Percentiles rank a stretch among this genome's conserved stretches.
Conservation (phyloP, 129 eudicot genomes). For the Arctium lappa region DNA sequence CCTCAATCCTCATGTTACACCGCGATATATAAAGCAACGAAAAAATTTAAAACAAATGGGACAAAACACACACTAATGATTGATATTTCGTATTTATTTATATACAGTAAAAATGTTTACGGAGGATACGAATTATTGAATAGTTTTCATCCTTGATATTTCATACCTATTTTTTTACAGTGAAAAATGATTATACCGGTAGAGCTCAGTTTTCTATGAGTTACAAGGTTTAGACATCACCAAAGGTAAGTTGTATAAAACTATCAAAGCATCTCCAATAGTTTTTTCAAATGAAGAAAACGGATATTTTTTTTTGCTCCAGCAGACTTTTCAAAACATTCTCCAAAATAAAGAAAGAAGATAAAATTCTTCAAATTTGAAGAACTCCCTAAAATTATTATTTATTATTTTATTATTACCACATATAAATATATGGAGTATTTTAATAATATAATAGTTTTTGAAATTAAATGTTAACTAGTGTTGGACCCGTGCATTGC, state of each 20-base stretch:
- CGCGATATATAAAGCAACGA: neutral
- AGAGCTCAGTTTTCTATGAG: neutral
- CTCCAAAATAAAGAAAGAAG: neutral
- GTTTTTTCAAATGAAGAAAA: too few species aligned
- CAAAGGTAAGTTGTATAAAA: too few species aligned
- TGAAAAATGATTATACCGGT: neutral
- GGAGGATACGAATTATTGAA: neutral
- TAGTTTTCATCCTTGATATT: neutral
- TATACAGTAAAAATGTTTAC: neutral
- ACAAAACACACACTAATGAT: slow-evolving; percentile 2
- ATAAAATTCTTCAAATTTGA: too few species aligned
- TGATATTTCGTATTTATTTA: neutral
- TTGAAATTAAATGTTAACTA: too few species aligned
- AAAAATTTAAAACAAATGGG: neutral
- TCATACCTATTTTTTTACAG: too few species aligned
- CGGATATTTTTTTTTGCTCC: too few species aligned
- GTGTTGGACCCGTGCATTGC: too few species aligned
- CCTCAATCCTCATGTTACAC: slow-evolving; percentile 13
- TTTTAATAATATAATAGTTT: too few species aligned
- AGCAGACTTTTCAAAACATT: too few species aligned
- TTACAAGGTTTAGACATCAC: neutral
- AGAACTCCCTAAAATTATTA: too few species aligned
- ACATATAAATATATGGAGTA: too few species aligned
- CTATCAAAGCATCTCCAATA: neutral
- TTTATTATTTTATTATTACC: neutral